Evolutionary conservation across 306 rosid species (phyloP), one percentile per base, ranked within the genome.

Genomic region (Quercus ilex): DNA sequence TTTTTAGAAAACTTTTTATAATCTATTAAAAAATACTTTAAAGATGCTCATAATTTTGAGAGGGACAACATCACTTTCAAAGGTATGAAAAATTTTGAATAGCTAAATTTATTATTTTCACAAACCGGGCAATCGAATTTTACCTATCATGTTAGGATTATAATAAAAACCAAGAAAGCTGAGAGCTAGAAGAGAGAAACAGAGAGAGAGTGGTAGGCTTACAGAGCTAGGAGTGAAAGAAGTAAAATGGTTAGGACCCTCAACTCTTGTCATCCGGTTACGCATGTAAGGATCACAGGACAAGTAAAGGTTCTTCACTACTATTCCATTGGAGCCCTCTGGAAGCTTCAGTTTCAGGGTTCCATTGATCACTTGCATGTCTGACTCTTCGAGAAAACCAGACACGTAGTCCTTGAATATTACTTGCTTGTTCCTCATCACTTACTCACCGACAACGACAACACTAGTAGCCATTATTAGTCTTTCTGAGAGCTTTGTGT

Each of bases 271-370:
- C 89, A 86, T 87, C 72, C 52, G 28, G 23, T 65, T 15, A 55
- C 86, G 83, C 91, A 87, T 81, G 87, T 74, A 85, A 20, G 97
- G 97, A 77, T 92, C 97, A 53, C 94, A 88, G 18, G 94, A 87
- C 30, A 92, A 80, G 87, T 80, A 85, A 3, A 92, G 84, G 38
- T 90, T 90, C 76, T 92, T 88, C 2, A 92, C 89, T 67, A 88
- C 70, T 51, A 90, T 77, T 41, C 88, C 79, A 52, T 81, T 70
- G 38, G 88, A 81, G 67, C 76, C 62, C 63, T 38, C 81, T 59
- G 55, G 79, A 78, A 91, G 83, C 28, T 84, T 46, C 69, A 85
- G 68, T 65, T 63, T 84, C 43, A 82, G 77, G 52, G 84, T 76
- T 5, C 78, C 59, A 71, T 51, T 58, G 18, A 49, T 75, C 35